These are phyloP conservation scores for Leishmania guyanensis DNA, from an alignment of 208 protist species.

Conservation along the genomic window DNA sequence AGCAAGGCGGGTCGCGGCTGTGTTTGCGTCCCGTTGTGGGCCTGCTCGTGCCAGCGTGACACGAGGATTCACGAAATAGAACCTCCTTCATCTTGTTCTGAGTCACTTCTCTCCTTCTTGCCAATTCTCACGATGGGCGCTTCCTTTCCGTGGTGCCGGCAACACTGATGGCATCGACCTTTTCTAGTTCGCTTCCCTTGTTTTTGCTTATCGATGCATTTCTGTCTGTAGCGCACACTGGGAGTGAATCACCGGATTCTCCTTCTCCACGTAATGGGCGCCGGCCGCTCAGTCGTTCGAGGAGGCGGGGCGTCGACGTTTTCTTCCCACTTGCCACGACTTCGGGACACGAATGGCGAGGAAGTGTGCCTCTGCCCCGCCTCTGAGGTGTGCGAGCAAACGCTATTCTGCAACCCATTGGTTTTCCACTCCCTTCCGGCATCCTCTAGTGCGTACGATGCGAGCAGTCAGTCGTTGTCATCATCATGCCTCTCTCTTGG, in stretches of 20 bases:
- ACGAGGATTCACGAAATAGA: too few relatives aligned
- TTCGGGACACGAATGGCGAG: too few relatives aligned
- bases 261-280: not conserved
- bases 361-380: not conserved
- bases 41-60: too few relatives aligned
- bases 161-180: not conserved
- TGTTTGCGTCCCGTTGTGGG: too few relatives aligned
- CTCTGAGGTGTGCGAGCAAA: not conserved
- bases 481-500: too few relatives aligned
- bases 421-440: too few relatives aligned
- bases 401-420: not conserved
- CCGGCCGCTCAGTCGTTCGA: not conserved
- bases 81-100: too few relatives aligned
- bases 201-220: not conserved
- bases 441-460: not conserved
- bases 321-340: not conserved
- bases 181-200: not conserved
- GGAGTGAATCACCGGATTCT: not conserved
- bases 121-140: too few relatives aligned
- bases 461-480: too few relatives aligned
- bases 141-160: too few relatives aligned
- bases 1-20: too few relatives aligned
- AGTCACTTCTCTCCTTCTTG: not conserved
- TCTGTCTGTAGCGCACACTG: not conserved
- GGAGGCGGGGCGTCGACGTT: not conserved